These are phyloP conservation scores for Penicillium sp. DNA, from an alignment of 2,329 filamentous ascomycete species.

Conservation along the genomic window DNA sequence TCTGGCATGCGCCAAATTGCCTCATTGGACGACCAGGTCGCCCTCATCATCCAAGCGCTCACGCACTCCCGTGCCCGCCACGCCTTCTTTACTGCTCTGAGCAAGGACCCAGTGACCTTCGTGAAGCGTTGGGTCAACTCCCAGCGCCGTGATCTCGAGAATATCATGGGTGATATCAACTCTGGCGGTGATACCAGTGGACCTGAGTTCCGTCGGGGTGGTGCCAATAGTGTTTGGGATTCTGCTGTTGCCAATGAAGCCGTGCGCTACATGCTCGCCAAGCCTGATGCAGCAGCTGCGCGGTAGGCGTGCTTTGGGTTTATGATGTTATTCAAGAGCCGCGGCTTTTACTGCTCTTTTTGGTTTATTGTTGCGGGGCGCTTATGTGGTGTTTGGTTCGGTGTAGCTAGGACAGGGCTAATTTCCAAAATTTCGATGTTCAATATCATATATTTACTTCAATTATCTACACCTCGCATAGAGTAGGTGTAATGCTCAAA, in stretches of 20 bases:
- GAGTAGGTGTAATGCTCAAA: too few species aligned
- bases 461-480: too few species aligned
- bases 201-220: constrained; percentile 50
- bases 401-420: constrained; percentile 20
- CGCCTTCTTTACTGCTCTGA: constrained; percentile 77
- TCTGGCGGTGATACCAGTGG: constrained; percentile 53
- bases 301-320: neutral
- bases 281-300: constrained; percentile 36
- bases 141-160: constrained; percentile 86
- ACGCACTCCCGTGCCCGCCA: constrained; percentile 86
- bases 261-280: constrained; percentile 62
- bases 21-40: constrained; percentile 79
- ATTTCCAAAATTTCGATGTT: constrained; percentile 15
- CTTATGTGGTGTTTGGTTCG: constrained; percentile 25
- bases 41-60: constrained; percentile 78
- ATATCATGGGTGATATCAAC: constrained; percentile 79
- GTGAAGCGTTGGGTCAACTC: constrained; percentile 85
- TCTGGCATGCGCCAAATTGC: constrained; percentile 74
- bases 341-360: constrained; percentile 9
- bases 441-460: neutral
- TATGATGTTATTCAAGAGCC: constrained; percentile 1
- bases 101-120: constrained; percentile 80
- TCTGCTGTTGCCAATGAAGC: constrained; percentile 62
- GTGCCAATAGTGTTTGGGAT: constrained; percentile 64
- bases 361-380: constrained; percentile 21